Evolutionary conservation across 768 basidiomycete genomes (phyloP).

Genomic region (Lentinula detonsa): DNA sequence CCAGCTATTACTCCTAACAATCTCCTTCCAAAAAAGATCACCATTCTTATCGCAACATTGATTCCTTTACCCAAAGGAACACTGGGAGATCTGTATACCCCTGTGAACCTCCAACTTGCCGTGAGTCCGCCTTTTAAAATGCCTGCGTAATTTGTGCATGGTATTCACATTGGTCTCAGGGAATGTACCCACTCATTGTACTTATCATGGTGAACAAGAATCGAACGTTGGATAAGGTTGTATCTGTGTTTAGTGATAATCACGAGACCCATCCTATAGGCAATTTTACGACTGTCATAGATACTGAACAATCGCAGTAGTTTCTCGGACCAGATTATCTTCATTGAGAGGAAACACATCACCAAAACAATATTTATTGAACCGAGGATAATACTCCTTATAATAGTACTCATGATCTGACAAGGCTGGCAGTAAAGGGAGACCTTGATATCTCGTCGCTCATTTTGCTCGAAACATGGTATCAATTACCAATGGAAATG

Average conservation of each 20-base stretch:
- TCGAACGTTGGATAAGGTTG: background rate
- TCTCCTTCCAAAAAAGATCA: background rate
- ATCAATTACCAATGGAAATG: too few species aligned
- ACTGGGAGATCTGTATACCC: constrained; percentile 12
- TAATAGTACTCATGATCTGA: too few species aligned
- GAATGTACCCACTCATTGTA: constrained; percentile 8
- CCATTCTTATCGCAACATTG: constrained; percentile 4
- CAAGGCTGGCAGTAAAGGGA: too few species aligned
- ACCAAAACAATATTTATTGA: too few species aligned
- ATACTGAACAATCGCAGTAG: background rate
- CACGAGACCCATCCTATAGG: background rate
- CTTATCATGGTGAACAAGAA: constrained; percentile 3
- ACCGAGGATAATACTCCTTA: too few species aligned
- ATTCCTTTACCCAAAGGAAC: constrained; percentile 10
- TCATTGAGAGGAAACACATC: background rate
- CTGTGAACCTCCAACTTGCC: constrained; percentile 13
- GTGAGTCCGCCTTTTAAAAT: background rate
- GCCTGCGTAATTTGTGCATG: background rate
- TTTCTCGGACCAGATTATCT: background rate
- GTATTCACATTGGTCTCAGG: background rate
- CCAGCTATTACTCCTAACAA: background rate
- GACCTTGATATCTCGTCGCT: too few species aligned
- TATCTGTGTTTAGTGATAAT: background rate
- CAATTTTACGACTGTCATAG: background rate
- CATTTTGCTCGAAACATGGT: too few species aligned